Evolutionary conservation across 2,329 filamentous ascomycete genomes (phyloP).

Genomic region (Sarocladiaceae sp.): DNA sequence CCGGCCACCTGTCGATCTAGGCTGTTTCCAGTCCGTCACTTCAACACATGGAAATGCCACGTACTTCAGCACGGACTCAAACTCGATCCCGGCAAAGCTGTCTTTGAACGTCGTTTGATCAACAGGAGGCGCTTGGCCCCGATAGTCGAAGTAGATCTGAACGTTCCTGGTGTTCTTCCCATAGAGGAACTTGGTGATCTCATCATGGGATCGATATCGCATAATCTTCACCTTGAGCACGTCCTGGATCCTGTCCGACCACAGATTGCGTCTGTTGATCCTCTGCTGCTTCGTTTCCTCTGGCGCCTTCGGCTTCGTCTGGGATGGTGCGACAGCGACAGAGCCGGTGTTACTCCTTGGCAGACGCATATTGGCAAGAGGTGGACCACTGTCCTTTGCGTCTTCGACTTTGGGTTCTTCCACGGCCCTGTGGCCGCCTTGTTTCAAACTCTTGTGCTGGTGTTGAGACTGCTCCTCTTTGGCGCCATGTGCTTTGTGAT

Average conservation of each 20-base stretch:
- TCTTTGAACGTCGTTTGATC: background rate
- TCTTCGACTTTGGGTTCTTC: background rate
- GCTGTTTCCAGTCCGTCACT: background rate
- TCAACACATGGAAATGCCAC: conserved; percentile 1
- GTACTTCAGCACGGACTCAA: conserved; percentile 1
- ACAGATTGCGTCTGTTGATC: background rate
- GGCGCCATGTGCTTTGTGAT: background rate
- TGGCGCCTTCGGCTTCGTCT: background rate
- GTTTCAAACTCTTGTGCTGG: background rate
- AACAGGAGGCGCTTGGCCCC: background rate
- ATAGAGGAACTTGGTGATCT: conserved; percentile 3
- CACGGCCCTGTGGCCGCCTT: background rate
- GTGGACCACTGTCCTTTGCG: background rate
- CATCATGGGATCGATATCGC: background rate
- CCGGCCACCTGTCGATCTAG: background rate
- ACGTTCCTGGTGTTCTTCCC: background rate
- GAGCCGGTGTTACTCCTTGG: conserved; percentile 2
- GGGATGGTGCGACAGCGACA: no score
- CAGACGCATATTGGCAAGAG: background rate
- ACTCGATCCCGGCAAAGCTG: background rate
- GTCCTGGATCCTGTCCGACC: conserved; percentile 2
- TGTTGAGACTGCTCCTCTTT: background rate
- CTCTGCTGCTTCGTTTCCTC: conserved; percentile 1
- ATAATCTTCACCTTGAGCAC: conserved; percentile 1
- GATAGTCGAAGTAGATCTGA: conserved; percentile 7